Evolutionary conservation across 139 green algal species (phyloP).

Genomic region (Coelastrella sp.): DNA sequence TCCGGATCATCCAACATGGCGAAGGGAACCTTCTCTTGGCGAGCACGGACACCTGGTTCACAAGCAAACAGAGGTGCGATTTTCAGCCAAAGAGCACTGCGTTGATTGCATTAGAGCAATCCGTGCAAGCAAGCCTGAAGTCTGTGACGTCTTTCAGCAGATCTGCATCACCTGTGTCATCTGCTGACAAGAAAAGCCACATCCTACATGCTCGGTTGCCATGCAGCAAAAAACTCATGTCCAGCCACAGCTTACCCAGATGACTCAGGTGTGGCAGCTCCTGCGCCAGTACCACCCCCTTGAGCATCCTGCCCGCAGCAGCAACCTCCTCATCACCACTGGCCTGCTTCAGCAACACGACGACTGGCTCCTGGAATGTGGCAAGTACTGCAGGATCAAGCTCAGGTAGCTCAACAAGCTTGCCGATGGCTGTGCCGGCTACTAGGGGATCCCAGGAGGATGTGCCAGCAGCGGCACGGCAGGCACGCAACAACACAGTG

Average conservation of each 20-base stretch:
- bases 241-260: slow-evolving; percentile 75
- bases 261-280: slow-evolving; percentile 96
- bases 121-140: too few species aligned
- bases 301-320: slow-evolving; percentile 70
- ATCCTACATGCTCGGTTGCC: too few species aligned
- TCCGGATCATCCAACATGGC: slow-evolving; percentile 81
- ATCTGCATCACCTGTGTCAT: too few species aligned
- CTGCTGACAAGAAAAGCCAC: too few species aligned
- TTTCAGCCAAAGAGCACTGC: neutral
- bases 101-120: too few species aligned
- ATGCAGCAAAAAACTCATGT: too few species aligned
- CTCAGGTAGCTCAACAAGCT: slow-evolving; percentile 73
- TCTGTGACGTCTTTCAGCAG: too few species aligned
- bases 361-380: slow-evolving; percentile 30
- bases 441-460: slow-evolving; percentile 91
- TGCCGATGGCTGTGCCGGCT: slow-evolving; percentile 70
- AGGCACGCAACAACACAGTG: slow-evolving; percentile 67
- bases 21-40: slow-evolving; percentile 92
- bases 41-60: slow-evolving; percentile 79
- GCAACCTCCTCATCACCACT: slow-evolving; percentile 96
- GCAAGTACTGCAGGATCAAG: slow-evolving; percentile 22
- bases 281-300: slow-evolving; percentile 88
- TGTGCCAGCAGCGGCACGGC: slow-evolving; percentile 60
- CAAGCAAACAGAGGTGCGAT: neutral
- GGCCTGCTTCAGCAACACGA: slow-evolving; percentile 81